These are phyloP conservation scores for Fomitopsis betulina DNA, from an alignment of 1,284 basidiomycete genomes.

Conservation along the genomic window DNA sequence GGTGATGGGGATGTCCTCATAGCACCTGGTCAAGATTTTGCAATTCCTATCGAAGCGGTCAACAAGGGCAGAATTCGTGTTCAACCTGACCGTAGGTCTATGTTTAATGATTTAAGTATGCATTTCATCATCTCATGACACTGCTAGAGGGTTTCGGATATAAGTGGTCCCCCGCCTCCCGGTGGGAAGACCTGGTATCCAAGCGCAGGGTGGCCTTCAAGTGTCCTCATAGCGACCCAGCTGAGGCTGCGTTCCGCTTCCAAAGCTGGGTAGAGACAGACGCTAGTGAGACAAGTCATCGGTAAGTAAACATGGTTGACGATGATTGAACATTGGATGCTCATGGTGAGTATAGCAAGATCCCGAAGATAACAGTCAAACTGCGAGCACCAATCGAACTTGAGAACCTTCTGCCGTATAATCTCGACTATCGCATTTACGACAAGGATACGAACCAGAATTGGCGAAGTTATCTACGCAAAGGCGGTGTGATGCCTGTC, in stretches of 20 bases:
- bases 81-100: constrained; percentile 83
- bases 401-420: constrained; percentile 95
- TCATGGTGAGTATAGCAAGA: constrained; percentile 48
- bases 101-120: not conserved
- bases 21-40: constrained; percentile 86
- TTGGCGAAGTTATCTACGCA: constrained; percentile 89
- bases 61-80: constrained; percentile 82
- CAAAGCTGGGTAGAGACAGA: constrained; percentile 91
- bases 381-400: constrained; percentile 96
- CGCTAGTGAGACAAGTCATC: constrained; percentile 53
- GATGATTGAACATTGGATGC: constrained; percentile 4
- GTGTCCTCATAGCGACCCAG: constrained; percentile 79
- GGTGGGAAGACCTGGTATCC: constrained; percentile 89
- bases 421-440: constrained; percentile 93
- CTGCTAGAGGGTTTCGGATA: constrained; percentile 87
- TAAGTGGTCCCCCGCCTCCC: constrained; percentile 87
- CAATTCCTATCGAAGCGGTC: constrained; percentile 90
- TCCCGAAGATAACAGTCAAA: constrained; percentile 81
- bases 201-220: constrained; percentile 78
- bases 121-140: constrained; percentile 8
- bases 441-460: constrained; percentile 94
- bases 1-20: not conserved
- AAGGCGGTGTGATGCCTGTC: constrained; percentile 94
- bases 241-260: constrained; percentile 93
- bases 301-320: constrained; percentile 35